These are phyloP conservation scores for Lignosus rhinocerotis DNA, from an alignment of 1,284 basidiomycete species.

Conservation along the genomic window DNA sequence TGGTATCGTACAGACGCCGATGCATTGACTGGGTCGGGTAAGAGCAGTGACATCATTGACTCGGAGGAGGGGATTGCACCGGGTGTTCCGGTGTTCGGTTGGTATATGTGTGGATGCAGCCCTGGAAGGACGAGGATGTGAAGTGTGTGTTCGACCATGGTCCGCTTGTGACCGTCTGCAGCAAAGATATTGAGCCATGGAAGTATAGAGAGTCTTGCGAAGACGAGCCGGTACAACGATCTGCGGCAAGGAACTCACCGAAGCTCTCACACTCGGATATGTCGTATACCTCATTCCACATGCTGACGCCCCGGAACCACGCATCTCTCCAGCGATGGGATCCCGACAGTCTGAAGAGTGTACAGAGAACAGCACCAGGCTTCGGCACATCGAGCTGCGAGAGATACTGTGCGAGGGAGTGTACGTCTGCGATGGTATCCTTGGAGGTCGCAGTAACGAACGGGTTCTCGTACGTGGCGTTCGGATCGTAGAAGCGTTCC, in stretches of 20 bases:
- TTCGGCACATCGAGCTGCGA: slow-evolving; percentile 63
- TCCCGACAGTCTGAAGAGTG: slow-evolving; percentile 50
- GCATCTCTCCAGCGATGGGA: slow-evolving; percentile 33
- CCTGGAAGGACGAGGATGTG: slow-evolving; percentile 42
- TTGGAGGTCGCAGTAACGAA: slow-evolving; percentile 71
- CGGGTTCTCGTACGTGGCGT: slow-evolving; percentile 77
- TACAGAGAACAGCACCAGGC: slow-evolving; percentile 58
- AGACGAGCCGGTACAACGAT: not conserved
- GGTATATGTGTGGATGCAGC: slow-evolving; percentile 28
- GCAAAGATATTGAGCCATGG: slow-evolving; percentile 3
- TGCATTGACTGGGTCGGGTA: slow-evolving; percentile 32
- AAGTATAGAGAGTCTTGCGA: not conserved
- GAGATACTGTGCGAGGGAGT: slow-evolving; percentile 56
- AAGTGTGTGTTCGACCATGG: slow-evolving; percentile 64
- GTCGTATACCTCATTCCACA: slow-evolving; percentile 74
- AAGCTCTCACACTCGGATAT: slow-evolving; percentile 75
- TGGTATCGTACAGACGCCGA: slow-evolving; percentile 11
- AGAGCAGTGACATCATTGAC: slow-evolving; percentile 16
- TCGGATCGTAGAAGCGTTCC: slow-evolving; percentile 65
- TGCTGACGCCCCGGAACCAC: slow-evolving; percentile 57
- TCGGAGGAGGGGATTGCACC: slow-evolving; percentile 4
- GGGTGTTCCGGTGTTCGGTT: not conserved
- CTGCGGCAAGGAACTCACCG: slow-evolving; percentile 45
- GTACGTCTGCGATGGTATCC: slow-evolving; percentile 66
- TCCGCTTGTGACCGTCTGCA: slow-evolving; percentile 67